phyloP scores from a whole-genome alignment of 2,329 filamentous ascomycete genomes.

The Neofusicoccum sp. region DNA sequence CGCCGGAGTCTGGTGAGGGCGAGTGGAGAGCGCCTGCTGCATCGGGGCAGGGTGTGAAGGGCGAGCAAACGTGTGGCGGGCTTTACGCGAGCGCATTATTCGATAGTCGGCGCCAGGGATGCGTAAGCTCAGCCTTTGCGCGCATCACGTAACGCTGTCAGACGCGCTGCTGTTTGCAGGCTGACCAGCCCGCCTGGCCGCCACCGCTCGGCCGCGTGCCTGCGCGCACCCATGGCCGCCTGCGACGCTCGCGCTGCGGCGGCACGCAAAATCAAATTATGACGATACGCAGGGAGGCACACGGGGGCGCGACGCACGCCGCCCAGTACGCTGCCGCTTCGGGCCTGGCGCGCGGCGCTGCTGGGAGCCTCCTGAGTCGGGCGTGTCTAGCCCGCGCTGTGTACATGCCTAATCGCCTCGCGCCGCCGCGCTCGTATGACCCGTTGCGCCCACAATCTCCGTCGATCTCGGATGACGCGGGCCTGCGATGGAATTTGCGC shows the following conservation, averaged over 20 bases:
- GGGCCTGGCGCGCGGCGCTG: constrained; percentile 6
- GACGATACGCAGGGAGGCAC: constrained; percentile 19
- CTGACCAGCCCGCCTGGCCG: constrained; percentile 8
- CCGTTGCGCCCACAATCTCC: constrained; percentile 16
- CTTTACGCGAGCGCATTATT: constrained; percentile 16
- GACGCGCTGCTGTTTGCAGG: constrained; percentile 17
- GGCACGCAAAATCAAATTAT: constrained; percentile 15
- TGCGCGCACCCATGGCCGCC: not conserved
- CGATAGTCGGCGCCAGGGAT: constrained; percentile 19
- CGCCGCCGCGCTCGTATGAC: constrained; percentile 16
- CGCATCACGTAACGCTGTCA: constrained; percentile 12
- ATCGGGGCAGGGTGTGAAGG: constrained; percentile 14
- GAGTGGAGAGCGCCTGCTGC: constrained; percentile 19
- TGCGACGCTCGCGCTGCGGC: constrained; percentile 13
- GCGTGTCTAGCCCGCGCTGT: not conserved
- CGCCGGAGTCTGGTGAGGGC: constrained; percentile 12
- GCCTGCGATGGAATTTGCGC: constrained; percentile 10
- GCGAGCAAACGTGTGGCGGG: constrained; percentile 12
- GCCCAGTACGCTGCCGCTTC: constrained; percentile 18
- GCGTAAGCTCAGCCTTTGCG: constrained; percentile 19
- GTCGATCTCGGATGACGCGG: constrained; percentile 21
- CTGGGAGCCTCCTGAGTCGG: constrained; percentile 17
- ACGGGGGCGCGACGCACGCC: constrained; percentile 15
- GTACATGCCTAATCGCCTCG: constrained; percentile 10
- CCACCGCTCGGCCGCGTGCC: constrained; percentile 16